Conservation (phyloP, 2,329 filamentous ascomycete species). For the Parascedosporium putredinis region DNA sequence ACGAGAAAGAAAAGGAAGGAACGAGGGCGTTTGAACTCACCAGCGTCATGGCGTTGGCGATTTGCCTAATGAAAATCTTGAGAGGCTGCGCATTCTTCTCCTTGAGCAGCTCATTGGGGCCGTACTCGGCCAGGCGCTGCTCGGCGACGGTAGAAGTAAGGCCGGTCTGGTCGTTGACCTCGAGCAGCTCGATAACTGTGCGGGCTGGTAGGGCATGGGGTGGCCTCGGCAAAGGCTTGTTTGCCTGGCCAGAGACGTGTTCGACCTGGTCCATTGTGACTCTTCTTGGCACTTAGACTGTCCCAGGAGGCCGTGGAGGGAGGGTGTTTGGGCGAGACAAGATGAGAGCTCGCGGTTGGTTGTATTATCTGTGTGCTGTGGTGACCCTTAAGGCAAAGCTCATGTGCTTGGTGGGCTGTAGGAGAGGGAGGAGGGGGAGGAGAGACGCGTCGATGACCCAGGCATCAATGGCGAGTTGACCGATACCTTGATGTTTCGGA, state of each 20-base stretch:
- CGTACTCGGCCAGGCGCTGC: slow-evolving; percentile 39
- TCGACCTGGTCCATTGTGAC: not conserved
- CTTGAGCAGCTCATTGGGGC: slow-evolving; percentile 44
- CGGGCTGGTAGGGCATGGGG: slow-evolving; percentile 44
- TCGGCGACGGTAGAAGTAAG: slow-evolving; percentile 40
- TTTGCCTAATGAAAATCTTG: slow-evolving; percentile 47
- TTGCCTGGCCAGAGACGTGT: slow-evolving; percentile 24
- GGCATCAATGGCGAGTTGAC: not conserved
- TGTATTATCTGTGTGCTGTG: not conserved
- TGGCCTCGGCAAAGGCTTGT: slow-evolving; percentile 36
- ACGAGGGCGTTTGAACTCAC: slow-evolving; percentile 15
- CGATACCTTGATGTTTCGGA: not conserved
- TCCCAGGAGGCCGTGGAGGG: not conserved
- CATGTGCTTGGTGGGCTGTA: not conserved
- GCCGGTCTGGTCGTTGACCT: slow-evolving; percentile 41
- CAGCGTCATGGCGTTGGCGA: slow-evolving; percentile 50
- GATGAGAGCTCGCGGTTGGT: too few relatives aligned
- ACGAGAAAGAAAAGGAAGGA: not conserved
- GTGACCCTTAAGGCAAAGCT: not conserved
- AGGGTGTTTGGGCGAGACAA: too few relatives aligned
- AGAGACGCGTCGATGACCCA: not conserved
- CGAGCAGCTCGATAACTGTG: slow-evolving; percentile 40
- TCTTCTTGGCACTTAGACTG: not conserved
- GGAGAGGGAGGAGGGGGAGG: not conserved
- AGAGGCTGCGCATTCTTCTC: slow-evolving; percentile 37